phyloP scores from a whole-genome alignment of 495 filamentous ascomycete genomes.

The Terfezia boudieri region DNA sequence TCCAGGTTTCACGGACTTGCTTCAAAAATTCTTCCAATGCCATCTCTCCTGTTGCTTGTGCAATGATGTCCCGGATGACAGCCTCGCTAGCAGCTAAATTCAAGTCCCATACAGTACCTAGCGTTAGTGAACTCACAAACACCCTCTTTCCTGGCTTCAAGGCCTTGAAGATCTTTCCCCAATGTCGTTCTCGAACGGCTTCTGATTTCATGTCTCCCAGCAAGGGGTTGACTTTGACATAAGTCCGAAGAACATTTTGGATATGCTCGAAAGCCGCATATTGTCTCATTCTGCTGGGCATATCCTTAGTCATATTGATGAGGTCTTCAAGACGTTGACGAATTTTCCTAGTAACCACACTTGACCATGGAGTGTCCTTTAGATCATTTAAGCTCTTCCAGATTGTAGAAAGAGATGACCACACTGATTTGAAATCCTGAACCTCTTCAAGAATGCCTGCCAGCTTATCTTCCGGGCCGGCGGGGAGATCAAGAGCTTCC shows the following conservation, averaged over 20 bases:
- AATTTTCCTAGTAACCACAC: slow-evolving; percentile 77
- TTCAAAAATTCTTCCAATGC: slow-evolving; percentile 93
- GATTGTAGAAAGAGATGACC: slow-evolving; percentile 80
- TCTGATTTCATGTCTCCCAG: slow-evolving; percentile 88
- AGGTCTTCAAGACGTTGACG: slow-evolving; percentile 68
- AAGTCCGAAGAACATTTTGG: slow-evolving; percentile 65
- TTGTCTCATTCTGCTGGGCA: slow-evolving; percentile 96
- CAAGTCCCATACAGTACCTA: slow-evolving; percentile 95
- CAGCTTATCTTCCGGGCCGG: slow-evolving; percentile 52
- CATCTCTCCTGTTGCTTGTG: slow-evolving; percentile 95
- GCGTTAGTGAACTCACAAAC: slow-evolving; percentile 74
- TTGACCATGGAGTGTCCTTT: slow-evolving; percentile 75
- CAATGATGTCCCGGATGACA: slow-evolving; percentile 74
- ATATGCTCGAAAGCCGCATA: slow-evolving; percentile 98
- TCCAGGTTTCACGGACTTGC: slow-evolving; percentile 72
- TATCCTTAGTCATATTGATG: slow-evolving; percentile 96
- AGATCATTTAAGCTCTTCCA: slow-evolving; percentile 95
- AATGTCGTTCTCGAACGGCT: slow-evolving; percentile 85
- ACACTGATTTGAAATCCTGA: slow-evolving; percentile 95
- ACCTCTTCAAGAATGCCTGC: slow-evolving; percentile 77
- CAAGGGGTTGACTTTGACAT: slow-evolving; percentile 73
- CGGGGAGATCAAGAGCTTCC: slow-evolving; percentile 78
- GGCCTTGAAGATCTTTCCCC: slow-evolving; percentile 90
- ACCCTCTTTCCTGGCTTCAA: slow-evolving; percentile 78
- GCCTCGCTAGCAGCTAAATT: slow-evolving; percentile 67